These are phyloP conservation scores for Auxenochlorella pyrenoidosa DNA, from an alignment of 139 green algal species.

Conservation along the genomic window DNA sequence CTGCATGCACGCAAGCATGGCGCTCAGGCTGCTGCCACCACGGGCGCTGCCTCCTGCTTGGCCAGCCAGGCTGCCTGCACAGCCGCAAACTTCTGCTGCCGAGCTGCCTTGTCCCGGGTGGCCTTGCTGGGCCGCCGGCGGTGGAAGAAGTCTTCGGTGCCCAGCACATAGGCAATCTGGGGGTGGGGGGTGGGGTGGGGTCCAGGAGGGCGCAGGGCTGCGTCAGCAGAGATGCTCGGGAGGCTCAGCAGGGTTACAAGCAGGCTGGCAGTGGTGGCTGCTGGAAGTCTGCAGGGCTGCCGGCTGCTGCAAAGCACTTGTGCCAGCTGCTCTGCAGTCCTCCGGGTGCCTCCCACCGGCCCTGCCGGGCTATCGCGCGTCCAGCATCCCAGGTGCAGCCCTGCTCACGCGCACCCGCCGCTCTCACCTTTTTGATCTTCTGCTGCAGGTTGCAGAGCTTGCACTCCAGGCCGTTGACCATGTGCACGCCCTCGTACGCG, in stretches of 20 bases:
- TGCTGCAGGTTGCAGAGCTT: slow-evolving; percentile 64
- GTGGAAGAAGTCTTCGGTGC: slow-evolving; percentile 93
- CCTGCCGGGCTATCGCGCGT: not conserved
- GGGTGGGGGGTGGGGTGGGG: not conserved
- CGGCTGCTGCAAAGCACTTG: not conserved
- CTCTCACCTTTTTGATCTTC: slow-evolving; percentile 35
- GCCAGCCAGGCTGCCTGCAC: slow-evolving; percentile 1
- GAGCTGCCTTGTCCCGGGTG: not conserved
- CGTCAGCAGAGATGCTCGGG: too few relatives aligned
- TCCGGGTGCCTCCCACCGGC: not conserved
- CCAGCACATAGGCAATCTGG: slow-evolving; percentile 93
- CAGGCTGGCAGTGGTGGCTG: too few relatives aligned
- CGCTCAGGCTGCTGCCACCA: not conserved
- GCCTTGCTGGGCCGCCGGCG: slow-evolving; percentile 31
- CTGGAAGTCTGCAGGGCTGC: too few relatives aligned
- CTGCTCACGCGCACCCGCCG: too few relatives aligned
- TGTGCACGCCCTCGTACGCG: slow-evolving; percentile 46
- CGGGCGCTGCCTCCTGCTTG: not conserved
- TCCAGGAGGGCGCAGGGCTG: not conserved
- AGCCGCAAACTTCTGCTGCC: not conserved
- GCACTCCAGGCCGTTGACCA: slow-evolving; percentile 95
- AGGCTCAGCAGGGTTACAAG: too few relatives aligned
- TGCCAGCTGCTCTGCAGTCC: not conserved
- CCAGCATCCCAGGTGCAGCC: not conserved
- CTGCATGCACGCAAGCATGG: not conserved